A percentile compares a stretch with the other conserved stretches of the same genome.
Evolutionary conservation across 139 green algal species (phyloP).

Genomic region (Pleodorina starrii): DNA sequence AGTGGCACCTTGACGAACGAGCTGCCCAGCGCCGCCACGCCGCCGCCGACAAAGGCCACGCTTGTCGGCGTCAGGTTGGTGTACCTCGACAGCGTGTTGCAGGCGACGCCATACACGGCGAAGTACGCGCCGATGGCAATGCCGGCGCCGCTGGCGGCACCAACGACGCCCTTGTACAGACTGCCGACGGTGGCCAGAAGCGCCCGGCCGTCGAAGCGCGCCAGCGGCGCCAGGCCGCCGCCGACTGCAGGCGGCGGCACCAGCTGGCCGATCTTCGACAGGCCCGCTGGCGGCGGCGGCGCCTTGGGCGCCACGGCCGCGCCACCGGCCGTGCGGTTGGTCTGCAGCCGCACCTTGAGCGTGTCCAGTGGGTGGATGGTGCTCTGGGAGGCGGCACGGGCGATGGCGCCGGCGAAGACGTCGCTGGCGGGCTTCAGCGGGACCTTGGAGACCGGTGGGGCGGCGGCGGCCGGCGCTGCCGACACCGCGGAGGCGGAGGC

Average conservation of each 20-base stretch:
- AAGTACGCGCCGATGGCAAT: slow-evolving; percentile 98
- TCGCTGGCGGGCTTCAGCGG: slow-evolving; percentile 79
- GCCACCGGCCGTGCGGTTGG: slow-evolving; percentile 24
- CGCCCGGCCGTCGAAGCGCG: neutral
- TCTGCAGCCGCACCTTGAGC: slow-evolving; percentile 90
- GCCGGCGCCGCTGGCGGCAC: slow-evolving; percentile 91
- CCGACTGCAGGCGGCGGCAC: slow-evolving; percentile 64
- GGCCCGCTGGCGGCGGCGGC: slow-evolving; percentile 29
- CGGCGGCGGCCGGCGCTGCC: neutral
- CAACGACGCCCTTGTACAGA: slow-evolving; percentile 90
- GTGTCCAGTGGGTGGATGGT: slow-evolving; percentile 96
- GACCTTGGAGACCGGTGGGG: slow-evolving; percentile 37
- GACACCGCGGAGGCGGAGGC: slow-evolving; percentile 26
- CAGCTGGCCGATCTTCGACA: slow-evolving; percentile 79
- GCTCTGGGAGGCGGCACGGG: slow-evolving; percentile 85
- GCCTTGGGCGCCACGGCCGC: neutral
- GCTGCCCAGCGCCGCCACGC: slow-evolving; percentile 80
- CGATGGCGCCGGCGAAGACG: slow-evolving; percentile 88
- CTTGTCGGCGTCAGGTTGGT: slow-evolving; percentile 65
- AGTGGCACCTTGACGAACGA: slow-evolving; percentile 89
- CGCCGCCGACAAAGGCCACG: slow-evolving; percentile 85
- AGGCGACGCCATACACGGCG: slow-evolving; percentile 87
- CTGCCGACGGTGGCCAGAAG: slow-evolving; percentile 58
- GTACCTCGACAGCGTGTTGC: slow-evolving; percentile 72
- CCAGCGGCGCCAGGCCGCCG: neutral